Percentiles rank a stretch among this genome's conserved stretches.
phyloP scores from a whole-genome alignment of 176 grass and related monocot genomes.

The Rhynchospora breviuscula region DNA sequence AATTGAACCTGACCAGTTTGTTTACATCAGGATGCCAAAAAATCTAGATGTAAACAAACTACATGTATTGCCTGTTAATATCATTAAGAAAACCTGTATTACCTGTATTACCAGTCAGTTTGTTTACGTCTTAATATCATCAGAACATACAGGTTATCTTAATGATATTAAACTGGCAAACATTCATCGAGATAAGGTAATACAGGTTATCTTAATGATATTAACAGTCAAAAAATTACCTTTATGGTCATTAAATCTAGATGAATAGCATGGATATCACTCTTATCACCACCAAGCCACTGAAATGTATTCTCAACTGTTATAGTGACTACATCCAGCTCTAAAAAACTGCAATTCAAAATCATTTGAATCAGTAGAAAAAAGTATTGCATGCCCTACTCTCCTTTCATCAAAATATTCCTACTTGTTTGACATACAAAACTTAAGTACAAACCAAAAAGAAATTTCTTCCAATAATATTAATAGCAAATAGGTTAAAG shows the following conservation, averaged over 20 bases:
- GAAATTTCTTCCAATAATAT: neutral
- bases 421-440: neutral
- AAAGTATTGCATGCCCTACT: neutral
- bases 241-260: slow-evolving; percentile 72
- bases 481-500: neutral
- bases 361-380: neutral
- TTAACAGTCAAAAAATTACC: slow-evolving; percentile 33
- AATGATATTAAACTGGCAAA: slow-evolving; percentile 3
- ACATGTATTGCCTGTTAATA: no score
- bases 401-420: neutral
- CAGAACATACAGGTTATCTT: no score
- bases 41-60: no score
- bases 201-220: slow-evolving; percentile 3
- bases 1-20: neutral
- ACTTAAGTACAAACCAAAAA: neutral
- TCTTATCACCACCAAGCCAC: slow-evolving; percentile 84
- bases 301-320: slow-evolving; percentile 82
- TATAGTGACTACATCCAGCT: slow-evolving; percentile 89
- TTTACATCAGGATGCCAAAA: neutral
- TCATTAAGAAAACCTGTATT: no score
- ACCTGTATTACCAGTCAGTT: no score
- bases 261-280: slow-evolving; percentile 76
- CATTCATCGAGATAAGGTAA: neutral
- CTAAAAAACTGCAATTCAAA: slow-evolving; percentile 66
- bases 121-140: no score